A percentile compares a stretch with the other conserved stretches of the same genome.
Conservation (phyloP, 179 eudicot genomes). For the Camellia oleifera region DNA sequence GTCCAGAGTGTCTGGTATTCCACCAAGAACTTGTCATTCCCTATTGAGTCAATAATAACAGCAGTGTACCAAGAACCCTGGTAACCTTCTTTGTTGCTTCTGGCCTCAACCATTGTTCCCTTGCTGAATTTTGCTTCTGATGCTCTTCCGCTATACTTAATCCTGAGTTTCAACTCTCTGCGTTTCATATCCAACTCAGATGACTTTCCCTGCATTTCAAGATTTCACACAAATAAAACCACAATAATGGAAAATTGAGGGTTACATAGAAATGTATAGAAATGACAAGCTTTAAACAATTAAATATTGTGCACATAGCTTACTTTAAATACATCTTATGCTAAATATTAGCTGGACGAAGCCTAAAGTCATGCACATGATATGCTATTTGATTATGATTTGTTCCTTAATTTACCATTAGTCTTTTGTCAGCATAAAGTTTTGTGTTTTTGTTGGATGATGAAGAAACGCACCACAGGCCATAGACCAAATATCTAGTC, state of each 20-base stretch:
- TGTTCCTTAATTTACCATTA: neutral
- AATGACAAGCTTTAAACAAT: neutral
- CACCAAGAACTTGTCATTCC: constrained; percentile 33
- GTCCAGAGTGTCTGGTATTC: constrained; percentile 48
- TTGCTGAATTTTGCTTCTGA: constrained; percentile 21
- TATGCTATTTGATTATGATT: neutral
- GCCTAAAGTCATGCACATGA: neutral
- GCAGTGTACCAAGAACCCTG: constrained; percentile 58
- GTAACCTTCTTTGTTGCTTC: constrained; percentile 47
- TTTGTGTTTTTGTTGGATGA: neutral
- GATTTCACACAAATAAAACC: neutral
- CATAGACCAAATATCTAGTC: neutral
- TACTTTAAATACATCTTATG: neutral
- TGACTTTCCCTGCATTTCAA: constrained; percentile 27
- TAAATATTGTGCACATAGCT: neutral
- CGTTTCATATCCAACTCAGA: constrained; percentile 19
- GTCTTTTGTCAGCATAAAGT: too few relatives aligned
- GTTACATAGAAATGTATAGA: neutral
- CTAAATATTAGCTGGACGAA: neutral
- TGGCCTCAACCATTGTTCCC: constrained; percentile 53
- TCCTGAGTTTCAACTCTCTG: constrained; percentile 18
- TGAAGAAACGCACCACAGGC: neutral
- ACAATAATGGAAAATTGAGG: neutral
- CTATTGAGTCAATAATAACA: constrained; percentile 26
- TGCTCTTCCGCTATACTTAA: constrained; percentile 17